Base-by-base conservation (phyloP, 495 filamentous ascomycete genomes). In the Tuber brumale region DNA sequence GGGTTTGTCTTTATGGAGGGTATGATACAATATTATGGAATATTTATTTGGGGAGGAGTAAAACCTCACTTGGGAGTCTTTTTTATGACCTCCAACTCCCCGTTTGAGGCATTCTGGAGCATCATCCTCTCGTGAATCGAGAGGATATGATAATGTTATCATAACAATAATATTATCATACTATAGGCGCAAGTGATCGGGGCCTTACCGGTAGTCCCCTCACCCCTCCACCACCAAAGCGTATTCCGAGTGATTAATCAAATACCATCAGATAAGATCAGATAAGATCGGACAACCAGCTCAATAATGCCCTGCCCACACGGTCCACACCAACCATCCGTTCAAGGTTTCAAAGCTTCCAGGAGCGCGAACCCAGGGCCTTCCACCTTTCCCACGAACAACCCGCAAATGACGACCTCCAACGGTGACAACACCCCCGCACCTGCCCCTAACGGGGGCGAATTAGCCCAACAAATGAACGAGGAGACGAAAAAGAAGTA, bases 401-500 rank as follows among this genome's bases (percentile, higher is more conserved):
- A 66, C 27, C 5, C 14, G 6, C 27, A 66, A 35, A 66, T 66
- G 57, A 66, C 57, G 14, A 35, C 27, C 27, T 66, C 57, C 27
- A 66, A 35, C 57, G 57, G 57, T 35, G 57, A 66, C 5, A 66
- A 12, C 14, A 8, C 57, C 14, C 57, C 57, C 27, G 57, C 57
- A 18, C 57, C 57, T 45, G 46, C 51, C 27, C 76, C 70, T 18
- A 45, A 43, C 18, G 70, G 51, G 43, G 51, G 74, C 41, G 78
- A 80, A 35, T 71, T 80, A 16, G 78, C 78, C 14, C 77, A 80
- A 12, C 91, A 96, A 83, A 87, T 99, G 78, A 97, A 99, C 83
- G 92, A 93, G 70, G 89, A 94, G 69, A 92, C 93, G 73, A 92
- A 92, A 83, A 87, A 89, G 75, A 96, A 94, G 85, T 99, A 97